Conservation (phyloP, 1,284 basidiomycete genomes). For the Abortiporus biennis region DNA sequence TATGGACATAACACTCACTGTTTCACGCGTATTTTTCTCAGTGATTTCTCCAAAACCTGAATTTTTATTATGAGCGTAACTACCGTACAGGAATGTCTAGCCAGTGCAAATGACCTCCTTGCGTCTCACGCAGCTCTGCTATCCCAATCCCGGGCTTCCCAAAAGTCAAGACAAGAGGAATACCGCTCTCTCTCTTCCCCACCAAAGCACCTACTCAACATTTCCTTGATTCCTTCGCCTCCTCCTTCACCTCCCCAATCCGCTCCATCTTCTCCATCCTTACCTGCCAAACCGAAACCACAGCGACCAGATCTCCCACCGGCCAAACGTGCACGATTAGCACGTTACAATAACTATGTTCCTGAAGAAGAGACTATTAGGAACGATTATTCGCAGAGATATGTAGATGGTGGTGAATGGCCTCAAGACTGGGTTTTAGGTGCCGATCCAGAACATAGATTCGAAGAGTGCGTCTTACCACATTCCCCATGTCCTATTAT, state of each 20-base stretch:
- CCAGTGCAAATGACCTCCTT: constrained; percentile 36
- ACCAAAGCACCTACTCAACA: constrained; percentile 30
- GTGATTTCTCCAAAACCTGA: too few species aligned
- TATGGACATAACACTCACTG: too few species aligned
- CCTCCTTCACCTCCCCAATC: constrained; percentile 36
- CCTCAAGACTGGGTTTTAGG: constrained; percentile 90
- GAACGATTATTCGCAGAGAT: constrained; percentile 90
- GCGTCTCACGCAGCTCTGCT: constrained; percentile 36
- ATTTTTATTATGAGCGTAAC: constrained; percentile 3
- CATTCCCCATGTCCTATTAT: too few species aligned
- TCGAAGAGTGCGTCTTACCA: constrained; percentile 77
- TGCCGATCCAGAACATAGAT: constrained; percentile 78
- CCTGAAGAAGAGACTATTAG: constrained; percentile 92
- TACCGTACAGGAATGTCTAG: constrained; percentile 1
- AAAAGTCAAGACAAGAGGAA: constrained; percentile 18
- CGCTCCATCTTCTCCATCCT: constrained; percentile 38
- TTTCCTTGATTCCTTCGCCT: constrained; percentile 43
- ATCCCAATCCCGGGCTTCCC: constrained; percentile 28
- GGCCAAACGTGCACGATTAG: constrained; percentile 62
- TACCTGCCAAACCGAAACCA: neutral
- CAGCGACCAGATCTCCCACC: constrained; percentile 55
- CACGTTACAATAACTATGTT: constrained; percentile 71
- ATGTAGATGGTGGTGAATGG: constrained; percentile 86
- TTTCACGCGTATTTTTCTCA: too few species aligned
- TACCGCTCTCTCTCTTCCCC: neutral